Percentiles rank a stretch among this genome's conserved stretches.
Evolutionary conservation across 768 basidiomycete genomes (phyloP).

Genomic region (Rhodotorula babjevae): DNA sequence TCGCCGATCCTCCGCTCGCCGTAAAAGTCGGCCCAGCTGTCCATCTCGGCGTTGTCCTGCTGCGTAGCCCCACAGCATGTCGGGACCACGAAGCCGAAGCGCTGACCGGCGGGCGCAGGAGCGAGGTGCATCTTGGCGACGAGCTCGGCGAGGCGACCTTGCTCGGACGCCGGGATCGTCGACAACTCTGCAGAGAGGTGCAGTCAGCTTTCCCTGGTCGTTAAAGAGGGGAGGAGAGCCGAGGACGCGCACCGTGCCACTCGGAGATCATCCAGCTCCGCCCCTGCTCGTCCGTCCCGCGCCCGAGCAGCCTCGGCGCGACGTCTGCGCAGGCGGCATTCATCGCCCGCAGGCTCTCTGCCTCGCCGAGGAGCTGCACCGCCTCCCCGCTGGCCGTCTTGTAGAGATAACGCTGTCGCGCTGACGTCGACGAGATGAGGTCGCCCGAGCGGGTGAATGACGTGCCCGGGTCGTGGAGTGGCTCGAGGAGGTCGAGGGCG

Average conservation of each 20-base stretch:
- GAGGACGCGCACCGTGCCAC: conserved; percentile 18
- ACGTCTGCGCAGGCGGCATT: background rate
- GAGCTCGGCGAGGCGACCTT: conserved; percentile 1
- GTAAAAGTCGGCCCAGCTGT: conserved; percentile 2
- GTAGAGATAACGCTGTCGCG: background rate
- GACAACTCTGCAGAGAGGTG: background rate
- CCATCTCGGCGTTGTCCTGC: conserved; percentile 11
- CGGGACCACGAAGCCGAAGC: conserved; percentile 6
- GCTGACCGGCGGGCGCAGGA: background rate
- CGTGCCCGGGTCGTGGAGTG: background rate
- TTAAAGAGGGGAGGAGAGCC: background rate
- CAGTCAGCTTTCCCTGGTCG: background rate
- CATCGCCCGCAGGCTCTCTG: background rate
- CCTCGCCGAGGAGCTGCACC: conserved; percentile 5
- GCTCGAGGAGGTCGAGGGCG: conserved; percentile 1
- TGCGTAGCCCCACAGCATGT: conserved; percentile 8
- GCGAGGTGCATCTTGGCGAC: conserved; percentile 17
- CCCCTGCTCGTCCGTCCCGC: background rate
- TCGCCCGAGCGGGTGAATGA: background rate
- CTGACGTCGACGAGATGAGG: background rate
- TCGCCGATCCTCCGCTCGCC: conserved; percentile 5
- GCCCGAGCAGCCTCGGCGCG: conserved; percentile 4
- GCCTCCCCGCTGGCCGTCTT: background rate
- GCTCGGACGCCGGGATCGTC: background rate
- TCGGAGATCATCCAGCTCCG: conserved; percentile 14